Percentiles rank a stretch among this genome's conserved stretches.
Evolutionary conservation across 495 filamentous ascomycete genomes (phyloP).

Genomic region (Chaetomidium leptoderma): DNA sequence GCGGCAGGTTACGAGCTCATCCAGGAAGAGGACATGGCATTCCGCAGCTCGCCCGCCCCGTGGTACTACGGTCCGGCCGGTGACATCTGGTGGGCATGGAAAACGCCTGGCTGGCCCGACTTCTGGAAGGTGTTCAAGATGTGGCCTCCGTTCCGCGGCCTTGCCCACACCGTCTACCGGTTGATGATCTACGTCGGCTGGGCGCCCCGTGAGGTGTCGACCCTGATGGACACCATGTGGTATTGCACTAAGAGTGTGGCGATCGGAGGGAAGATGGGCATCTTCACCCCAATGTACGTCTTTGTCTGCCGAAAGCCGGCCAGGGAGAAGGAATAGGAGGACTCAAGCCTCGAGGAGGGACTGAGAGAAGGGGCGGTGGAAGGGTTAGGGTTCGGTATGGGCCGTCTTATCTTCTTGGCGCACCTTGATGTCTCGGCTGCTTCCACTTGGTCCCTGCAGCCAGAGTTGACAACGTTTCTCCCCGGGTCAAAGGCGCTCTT

Average conservation of each 20-base stretch:
- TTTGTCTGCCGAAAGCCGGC: slow-evolving; percentile 19
- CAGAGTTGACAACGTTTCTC: not conserved
- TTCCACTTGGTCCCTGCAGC: not conserved
- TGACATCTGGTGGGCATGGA: slow-evolving; percentile 15
- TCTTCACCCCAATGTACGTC: slow-evolving; percentile 24
- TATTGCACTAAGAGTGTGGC: slow-evolving; percentile 20
- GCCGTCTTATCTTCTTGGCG: not conserved
- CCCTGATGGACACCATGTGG: slow-evolving; percentile 23
- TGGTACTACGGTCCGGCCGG: slow-evolving; percentile 24
- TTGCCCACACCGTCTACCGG: not conserved
- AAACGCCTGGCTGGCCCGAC: slow-evolving; percentile 13
- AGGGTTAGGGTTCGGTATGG: not conserved
- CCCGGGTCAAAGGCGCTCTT: slow-evolving; percentile 2
- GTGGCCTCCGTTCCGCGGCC: slow-evolving; percentile 11
- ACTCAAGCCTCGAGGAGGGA: no score
- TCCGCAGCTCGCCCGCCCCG: slow-evolving; percentile 13
- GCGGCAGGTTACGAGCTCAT: slow-evolving; percentile 17
- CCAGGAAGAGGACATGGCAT: slow-evolving; percentile 17
- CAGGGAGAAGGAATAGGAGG: not conserved
- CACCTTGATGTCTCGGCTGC: slow-evolving; percentile 8
- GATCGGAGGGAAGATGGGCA: slow-evolving; percentile 14
- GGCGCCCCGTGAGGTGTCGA: slow-evolving; percentile 7
- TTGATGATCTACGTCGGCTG: slow-evolving; percentile 9
- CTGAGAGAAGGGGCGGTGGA: no score
- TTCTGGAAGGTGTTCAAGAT: slow-evolving; percentile 24